These are phyloP conservation scores for Blastobotrys apis DNA, from an alignment of 1,139 yeast genomes.

Conservation along the genomic window DNA sequence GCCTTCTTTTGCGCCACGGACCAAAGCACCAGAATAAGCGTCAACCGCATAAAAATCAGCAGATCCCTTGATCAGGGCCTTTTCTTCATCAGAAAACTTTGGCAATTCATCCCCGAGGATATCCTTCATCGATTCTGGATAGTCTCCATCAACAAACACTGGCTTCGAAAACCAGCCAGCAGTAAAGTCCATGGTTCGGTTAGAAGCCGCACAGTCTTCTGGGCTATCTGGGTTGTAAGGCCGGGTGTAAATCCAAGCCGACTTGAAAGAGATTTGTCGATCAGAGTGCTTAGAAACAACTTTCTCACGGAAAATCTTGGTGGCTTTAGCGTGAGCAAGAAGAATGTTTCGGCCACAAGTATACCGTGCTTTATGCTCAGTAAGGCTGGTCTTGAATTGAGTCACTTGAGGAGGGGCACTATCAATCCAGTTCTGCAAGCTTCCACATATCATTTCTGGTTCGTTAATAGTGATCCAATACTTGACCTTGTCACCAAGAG, in stretches of 20 bases:
- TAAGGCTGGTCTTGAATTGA: constrained; percentile 3
- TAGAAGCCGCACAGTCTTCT: constrained; percentile 29
- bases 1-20: constrained; percentile 18
- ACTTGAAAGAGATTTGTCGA: constrained; percentile 22
- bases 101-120: constrained; percentile 31
- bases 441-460: constrained; percentile 30
- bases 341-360: constrained; percentile 32
- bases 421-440: not conserved
- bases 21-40: constrained; percentile 34
- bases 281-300: constrained; percentile 29
- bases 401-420: not conserved
- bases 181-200: constrained; percentile 31
- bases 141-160: constrained; percentile 35
- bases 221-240: not conserved
- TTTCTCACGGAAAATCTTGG: constrained; percentile 33
- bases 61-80: constrained; percentile 26
- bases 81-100: constrained; percentile 33
- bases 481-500: constrained; percentile 39
- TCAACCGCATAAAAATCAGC: constrained; percentile 39
- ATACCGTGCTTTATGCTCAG: constrained; percentile 17
- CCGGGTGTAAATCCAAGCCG: constrained; percentile 15
- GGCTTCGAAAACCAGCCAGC: constrained; percentile 36
- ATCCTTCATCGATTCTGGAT: constrained; percentile 31
- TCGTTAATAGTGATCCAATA: constrained; percentile 39
- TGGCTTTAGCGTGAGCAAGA: constrained; percentile 33